phyloP scores from a whole-genome alignment of 495 filamentous ascomycete species.

The Hypoxylon trugodes region DNA sequence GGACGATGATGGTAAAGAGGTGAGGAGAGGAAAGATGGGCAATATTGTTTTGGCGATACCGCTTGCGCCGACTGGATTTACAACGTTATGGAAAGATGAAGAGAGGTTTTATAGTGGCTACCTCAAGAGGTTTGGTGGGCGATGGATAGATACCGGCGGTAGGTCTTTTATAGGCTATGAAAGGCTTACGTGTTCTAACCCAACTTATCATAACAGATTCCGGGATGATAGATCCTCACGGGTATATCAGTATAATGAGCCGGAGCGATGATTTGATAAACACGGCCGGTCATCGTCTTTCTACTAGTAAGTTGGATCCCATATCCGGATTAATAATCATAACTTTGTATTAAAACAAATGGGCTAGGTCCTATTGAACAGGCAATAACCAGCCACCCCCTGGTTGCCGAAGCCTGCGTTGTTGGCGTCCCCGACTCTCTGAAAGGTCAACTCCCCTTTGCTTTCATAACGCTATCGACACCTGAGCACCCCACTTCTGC shows the following conservation, averaged over 20 bases:
- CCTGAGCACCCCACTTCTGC: conserved; percentile 55
- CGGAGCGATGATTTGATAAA: conserved; percentile 94
- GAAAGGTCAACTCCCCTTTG: conserved; percentile 92
- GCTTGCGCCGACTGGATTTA: conserved; percentile 85
- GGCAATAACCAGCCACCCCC: conserved; percentile 81
- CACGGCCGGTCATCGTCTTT: conserved; percentile 91
- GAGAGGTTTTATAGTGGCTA: conserved; percentile 85
- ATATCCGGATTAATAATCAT: background rate
- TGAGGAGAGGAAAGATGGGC: conserved; percentile 77
- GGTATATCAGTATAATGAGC: conserved; percentile 87
- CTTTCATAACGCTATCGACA: conserved; percentile 73
- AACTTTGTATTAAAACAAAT: conserved; percentile 13
- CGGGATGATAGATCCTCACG: conserved; percentile 81
- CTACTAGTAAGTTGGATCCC: conserved; percentile 69
- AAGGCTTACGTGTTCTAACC: conserved; percentile 14
- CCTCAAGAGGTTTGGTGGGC: conserved; percentile 77
- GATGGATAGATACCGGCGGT: conserved; percentile 84
- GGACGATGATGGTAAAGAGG: conserved; percentile 76
- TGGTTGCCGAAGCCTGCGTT: conserved; percentile 81
- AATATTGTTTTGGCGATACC: conserved; percentile 89
- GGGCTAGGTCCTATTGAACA: conserved; percentile 81
- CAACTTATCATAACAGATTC: conserved; percentile 67
- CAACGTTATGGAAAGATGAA: conserved; percentile 83
- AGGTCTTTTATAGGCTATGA: conserved; percentile 4
- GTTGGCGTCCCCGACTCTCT: conserved; percentile 84